Base-by-base conservation (phyloP, 805 yeast genomes). In the Wickerhamiella spandovensis region DNA sequence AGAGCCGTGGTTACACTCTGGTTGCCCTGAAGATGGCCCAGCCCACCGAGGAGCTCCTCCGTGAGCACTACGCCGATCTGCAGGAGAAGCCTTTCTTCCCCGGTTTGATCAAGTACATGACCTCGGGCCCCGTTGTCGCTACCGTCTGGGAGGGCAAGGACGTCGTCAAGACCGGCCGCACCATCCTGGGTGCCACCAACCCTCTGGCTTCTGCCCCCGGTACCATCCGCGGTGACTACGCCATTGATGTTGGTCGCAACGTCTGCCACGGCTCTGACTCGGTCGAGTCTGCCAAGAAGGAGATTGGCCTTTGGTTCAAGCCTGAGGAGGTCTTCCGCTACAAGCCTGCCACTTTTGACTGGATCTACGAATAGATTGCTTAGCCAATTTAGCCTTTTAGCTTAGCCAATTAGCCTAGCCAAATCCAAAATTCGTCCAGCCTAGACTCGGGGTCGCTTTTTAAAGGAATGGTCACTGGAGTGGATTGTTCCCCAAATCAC, bases 111-210 rank as follows among this genome's bases (percentile, higher is more conserved):
- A 77, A 87, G 59, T 89, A 89, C 86, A 94, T 92, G 99, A 76
- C 78, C 69, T 87, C 96, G 61, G 99, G 99, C 64, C 99, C 99
- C 69, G 84, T 92, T 63, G 81, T 90, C 65, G 98, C 98, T 64
- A 92, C 96, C 70, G 97, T 89, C 64, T 92, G 99, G 99, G 97
- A 92, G 76, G 99, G 99, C 74, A 92, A 89, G 78, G 97, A 92
- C 68, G 98, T 81, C 71, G 98, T 92, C 72, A 89, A 90, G 78
- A 95, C 86, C 73, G 98, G 98, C 72, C 84, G 99, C 77, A 82
- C 78, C 65, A 82, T 92, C 71, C 81, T 92, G 66, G 99, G 99
- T 75, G 97, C 98, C 64, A 92, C 98, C 73, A 90, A 92, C 85
- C 98, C 99, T 70, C 78, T 83, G 70, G 81, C 79, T 64, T 85